A percentile compares a stretch with the other conserved stretches of the same genome.
Evolutionary conservation across 805 yeast species (phyloP).

Genomic region (Schwanniomyces sp.): DNA sequence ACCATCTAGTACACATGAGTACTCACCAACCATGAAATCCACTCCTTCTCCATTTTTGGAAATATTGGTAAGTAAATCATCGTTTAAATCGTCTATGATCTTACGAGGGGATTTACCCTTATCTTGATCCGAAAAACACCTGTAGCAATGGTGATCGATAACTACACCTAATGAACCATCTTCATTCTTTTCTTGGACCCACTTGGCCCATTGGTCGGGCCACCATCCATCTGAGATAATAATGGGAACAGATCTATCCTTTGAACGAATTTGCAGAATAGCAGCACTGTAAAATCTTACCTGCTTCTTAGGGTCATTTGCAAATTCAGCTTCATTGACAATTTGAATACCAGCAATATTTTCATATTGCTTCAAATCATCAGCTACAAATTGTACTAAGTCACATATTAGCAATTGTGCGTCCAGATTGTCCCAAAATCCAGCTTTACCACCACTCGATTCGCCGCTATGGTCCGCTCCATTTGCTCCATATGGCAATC

Average conservation of each 20-base stretch:
- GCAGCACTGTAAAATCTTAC: conserved; percentile 67
- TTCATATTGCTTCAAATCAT: conserved; percentile 54
- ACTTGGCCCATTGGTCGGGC: conserved; percentile 73
- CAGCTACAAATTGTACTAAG: conserved; percentile 58
- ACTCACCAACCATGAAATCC: conserved; percentile 86
- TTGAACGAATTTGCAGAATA: conserved; percentile 53
- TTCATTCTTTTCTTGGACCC: conserved; percentile 47
- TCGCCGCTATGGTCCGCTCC: conserved; percentile 83
- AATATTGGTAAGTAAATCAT: conserved; percentile 49
- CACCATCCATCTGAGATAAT: conserved; percentile 95
- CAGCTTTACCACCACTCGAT: conserved; percentile 48
- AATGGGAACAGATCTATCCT: conserved; percentile 62
- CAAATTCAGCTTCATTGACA: conserved; percentile 79
- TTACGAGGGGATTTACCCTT: conserved; percentile 61
- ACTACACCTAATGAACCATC: conserved; percentile 57
- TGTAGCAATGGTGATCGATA: conserved; percentile 81
- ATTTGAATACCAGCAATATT: conserved; percentile 83
- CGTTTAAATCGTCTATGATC: conserved; percentile 57
- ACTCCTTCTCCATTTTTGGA: conserved; percentile 45
- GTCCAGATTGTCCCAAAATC: conserved; percentile 56
- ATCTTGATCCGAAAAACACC: conserved; percentile 81
- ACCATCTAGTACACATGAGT: conserved; percentile 82
- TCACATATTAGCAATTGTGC: conserved; percentile 47
- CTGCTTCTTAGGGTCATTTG: conserved; percentile 50
- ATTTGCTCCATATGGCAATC: conserved; percentile 91